Evolutionary conservation across 2,329 filamentous ascomycete genomes (phyloP).

Genomic region (Penicillium sp.): DNA sequence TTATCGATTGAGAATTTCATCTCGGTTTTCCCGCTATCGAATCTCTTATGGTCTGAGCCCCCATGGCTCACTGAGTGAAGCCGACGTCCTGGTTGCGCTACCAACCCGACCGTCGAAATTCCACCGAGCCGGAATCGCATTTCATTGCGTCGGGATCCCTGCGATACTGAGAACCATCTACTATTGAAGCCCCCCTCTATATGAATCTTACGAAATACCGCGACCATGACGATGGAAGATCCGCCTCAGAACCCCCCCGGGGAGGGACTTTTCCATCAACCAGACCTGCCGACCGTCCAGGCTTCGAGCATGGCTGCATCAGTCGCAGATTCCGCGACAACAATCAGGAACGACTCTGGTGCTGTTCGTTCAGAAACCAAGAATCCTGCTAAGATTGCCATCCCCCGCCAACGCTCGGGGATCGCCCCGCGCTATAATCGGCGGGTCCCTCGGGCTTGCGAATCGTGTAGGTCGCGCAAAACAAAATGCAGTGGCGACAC

Average conservation of each 20-base stretch:
- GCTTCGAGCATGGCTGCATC: conserved; percentile 1
- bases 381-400: conserved; percentile 25
- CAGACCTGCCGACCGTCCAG: neutral
- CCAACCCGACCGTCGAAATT: neutral
- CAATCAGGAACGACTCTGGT: neutral
- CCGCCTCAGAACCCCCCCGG: neutral
- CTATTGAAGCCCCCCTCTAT: neutral
- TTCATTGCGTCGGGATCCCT: conserved; percentile 1
- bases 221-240: conserved; percentile 19
- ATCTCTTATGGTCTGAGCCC: neutral
- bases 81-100: neutral
- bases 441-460: conserved; percentile 33
- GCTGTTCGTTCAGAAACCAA: neutral
- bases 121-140: conserved; percentile 1
- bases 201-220: neutral
- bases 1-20: neutral
- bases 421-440: conserved; percentile 19
- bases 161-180: conserved; percentile 1
- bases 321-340: conserved; percentile 6
- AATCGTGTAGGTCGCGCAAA: conserved; percentile 39
- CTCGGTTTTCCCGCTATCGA: neutral
- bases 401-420: conserved; percentile 29
- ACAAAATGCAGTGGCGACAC: conserved; percentile 42
- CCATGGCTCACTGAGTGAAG: conserved; percentile 2
- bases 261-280: neutral